Percentiles rank a stretch among this genome's conserved stretches.
phyloP scores from a whole-genome alignment of 2,329 filamentous ascomycete genomes.

The Apiospora arundinis region DNA sequence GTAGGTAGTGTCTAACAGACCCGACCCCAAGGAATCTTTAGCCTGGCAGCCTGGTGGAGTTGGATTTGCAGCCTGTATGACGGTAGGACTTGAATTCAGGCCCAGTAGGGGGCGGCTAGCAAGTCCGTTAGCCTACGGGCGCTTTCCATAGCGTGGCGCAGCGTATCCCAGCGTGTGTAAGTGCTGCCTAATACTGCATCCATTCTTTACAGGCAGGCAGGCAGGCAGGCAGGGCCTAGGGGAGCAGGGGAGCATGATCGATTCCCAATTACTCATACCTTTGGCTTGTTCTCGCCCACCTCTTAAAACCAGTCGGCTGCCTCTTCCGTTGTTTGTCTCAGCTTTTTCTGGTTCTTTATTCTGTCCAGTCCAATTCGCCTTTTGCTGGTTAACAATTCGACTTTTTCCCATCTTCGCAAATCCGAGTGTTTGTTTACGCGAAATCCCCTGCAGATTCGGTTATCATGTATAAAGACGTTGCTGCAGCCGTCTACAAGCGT shows the following conservation, averaged over 20 bases:
- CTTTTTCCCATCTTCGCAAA: background rate
- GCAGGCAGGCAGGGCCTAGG: too few relatives aligned
- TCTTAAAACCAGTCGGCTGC: conserved; percentile 3
- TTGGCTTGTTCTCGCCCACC: background rate
- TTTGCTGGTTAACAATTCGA: background rate
- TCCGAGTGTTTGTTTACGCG: background rate
- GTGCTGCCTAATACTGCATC: background rate
- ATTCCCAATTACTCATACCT: conserved; percentile 8
- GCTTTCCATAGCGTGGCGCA: conserved; percentile 8
- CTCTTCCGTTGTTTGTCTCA: conserved; percentile 15
- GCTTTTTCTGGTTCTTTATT: conserved; percentile 7
- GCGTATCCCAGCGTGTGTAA: background rate
- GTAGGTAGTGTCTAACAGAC: background rate
- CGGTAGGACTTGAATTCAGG: background rate
- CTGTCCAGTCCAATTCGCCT: background rate
- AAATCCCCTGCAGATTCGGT: background rate
- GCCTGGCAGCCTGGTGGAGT: background rate
- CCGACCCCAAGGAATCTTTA: background rate
- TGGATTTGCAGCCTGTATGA: background rate
- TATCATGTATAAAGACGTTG: conserved; percentile 43
- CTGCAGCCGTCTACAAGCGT: conserved; percentile 44
- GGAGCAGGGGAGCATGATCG: background rate
- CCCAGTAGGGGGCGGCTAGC: background rate
- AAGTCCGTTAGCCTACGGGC: background rate
- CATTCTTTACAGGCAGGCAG: background rate